phyloP scores from a whole-genome alignment of 2,329 filamentous ascomycete species.

The Cercospora sojina region DNA sequence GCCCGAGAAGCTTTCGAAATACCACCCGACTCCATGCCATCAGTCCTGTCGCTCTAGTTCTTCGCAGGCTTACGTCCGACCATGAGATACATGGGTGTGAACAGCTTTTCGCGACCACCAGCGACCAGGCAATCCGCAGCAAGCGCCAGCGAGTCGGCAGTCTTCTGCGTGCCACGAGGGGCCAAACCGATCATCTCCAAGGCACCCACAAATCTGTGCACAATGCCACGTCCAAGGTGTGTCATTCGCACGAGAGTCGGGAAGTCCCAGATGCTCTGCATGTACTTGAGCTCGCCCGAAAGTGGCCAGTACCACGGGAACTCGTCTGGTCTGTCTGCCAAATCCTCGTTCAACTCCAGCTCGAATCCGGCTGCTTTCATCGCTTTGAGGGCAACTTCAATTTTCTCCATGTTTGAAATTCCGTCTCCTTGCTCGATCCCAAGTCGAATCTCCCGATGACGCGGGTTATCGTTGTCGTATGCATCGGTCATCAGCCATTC shows the following conservation, averaged over 20 bases:
- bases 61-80: slow-evolving; percentile 74
- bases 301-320: slow-evolving; percentile 95
- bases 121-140: slow-evolving; percentile 85
- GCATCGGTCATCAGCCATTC: slow-evolving; percentile 98
- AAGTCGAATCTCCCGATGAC: slow-evolving; percentile 85
- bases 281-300: slow-evolving; percentile 79
- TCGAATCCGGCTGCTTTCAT: slow-evolving; percentile 88
- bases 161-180: slow-evolving; percentile 88
- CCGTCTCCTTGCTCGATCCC: slow-evolving; percentile 95
- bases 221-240: slow-evolving; percentile 70
- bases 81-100: slow-evolving; percentile 99
- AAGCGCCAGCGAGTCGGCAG: slow-evolving; percentile 78
- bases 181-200: slow-evolving; percentile 75
- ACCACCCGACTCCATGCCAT: neutral
- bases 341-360: slow-evolving; percentile 78
- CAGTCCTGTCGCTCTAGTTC: slow-evolving; percentile 4
- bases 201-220: slow-evolving; percentile 75
- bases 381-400: slow-evolving; percentile 75
- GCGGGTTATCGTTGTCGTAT: slow-evolving; percentile 84
- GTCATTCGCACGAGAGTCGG: slow-evolving; percentile 89
- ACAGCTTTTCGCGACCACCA: slow-evolving; percentile 82
- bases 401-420: slow-evolving; percentile 94
- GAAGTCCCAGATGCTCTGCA: slow-evolving; percentile 73
- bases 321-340: slow-evolving; percentile 72
- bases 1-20: slow-evolving; percentile 1